Conservation (phyloP, 2,329 filamentous ascomycete species). For the Colletotrichum sp. region DNA sequence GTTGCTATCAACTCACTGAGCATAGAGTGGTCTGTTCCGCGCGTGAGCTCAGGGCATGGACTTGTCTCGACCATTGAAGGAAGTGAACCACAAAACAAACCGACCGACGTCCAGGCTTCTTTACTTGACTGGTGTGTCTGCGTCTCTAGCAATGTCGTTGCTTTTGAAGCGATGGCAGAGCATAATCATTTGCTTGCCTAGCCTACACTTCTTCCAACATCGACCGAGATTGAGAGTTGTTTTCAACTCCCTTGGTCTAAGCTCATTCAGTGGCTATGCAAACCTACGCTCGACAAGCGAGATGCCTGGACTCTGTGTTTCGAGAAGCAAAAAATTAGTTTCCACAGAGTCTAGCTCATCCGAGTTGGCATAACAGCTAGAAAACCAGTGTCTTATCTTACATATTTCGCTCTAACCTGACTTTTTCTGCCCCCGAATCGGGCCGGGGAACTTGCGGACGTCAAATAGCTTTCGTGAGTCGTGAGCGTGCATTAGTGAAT, state of each 20-base stretch:
- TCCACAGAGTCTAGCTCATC: neutral
- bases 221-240: neutral
- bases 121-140: neutral
- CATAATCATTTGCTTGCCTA: neutral
- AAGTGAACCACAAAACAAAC: neutral
- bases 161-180: neutral
- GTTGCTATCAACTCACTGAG: neutral
- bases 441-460: neutral
- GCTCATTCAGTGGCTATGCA: neutral
- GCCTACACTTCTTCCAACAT: neutral
- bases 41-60: neutral
- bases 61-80: neutral
- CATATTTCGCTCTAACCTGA: neutral
- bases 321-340: neutral
- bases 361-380: neutral
- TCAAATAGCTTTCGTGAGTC: neutral
- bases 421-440: neutral
- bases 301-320: neutral
- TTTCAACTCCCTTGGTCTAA: neutral
- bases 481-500: neutral
- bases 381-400: neutral
- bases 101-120: neutral
- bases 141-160: neutral
- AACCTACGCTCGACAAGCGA: neutral
- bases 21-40: neutral